phyloP scores from a whole-genome alignment of 176 grass and related monocot genomes.

The Elymus sibiricus region DNA sequence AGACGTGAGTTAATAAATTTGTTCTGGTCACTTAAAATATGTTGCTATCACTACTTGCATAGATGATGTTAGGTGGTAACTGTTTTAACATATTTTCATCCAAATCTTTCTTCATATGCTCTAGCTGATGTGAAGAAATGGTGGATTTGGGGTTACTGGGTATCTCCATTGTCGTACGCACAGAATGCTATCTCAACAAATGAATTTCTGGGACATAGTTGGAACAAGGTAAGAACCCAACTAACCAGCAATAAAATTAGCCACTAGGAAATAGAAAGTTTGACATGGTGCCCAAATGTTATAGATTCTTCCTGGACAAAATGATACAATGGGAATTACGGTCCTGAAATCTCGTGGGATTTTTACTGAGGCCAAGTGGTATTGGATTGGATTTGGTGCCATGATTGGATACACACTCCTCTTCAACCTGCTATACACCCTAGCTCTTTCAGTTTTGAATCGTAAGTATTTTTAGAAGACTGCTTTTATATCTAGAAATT shows the following conservation, averaged over 20 bases:
- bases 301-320: constrained; percentile 34
- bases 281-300: constrained; percentile 16
- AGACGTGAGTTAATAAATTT: constrained; percentile 46
- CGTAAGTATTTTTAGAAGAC: constrained; percentile 54
- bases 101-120: constrained; percentile 11
- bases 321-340: constrained; percentile 44
- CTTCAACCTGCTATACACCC: constrained; percentile 73
- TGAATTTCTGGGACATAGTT: constrained; percentile 66
- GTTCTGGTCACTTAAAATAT: neutral
- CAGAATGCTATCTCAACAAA: constrained; percentile 78
- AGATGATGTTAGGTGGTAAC: neutral
- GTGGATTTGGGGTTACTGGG: constrained; percentile 96
- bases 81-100: constrained; percentile 5
- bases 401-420: constrained; percentile 75
- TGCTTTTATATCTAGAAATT: constrained; percentile 18
- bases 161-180: constrained; percentile 76
- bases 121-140: constrained; percentile 76
- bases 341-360: constrained; percentile 54
- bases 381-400: constrained; percentile 74
- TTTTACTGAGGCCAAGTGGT: constrained; percentile 79
- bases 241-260: constrained; percentile 10
- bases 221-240: constrained; percentile 51
- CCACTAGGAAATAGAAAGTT: constrained; percentile 8
- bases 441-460: constrained; percentile 64
- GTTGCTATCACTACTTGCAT: neutral